phyloP scores from a whole-genome alignment of 1,284 basidiomycete genomes.

The Rhodotorula sp. region DNA sequence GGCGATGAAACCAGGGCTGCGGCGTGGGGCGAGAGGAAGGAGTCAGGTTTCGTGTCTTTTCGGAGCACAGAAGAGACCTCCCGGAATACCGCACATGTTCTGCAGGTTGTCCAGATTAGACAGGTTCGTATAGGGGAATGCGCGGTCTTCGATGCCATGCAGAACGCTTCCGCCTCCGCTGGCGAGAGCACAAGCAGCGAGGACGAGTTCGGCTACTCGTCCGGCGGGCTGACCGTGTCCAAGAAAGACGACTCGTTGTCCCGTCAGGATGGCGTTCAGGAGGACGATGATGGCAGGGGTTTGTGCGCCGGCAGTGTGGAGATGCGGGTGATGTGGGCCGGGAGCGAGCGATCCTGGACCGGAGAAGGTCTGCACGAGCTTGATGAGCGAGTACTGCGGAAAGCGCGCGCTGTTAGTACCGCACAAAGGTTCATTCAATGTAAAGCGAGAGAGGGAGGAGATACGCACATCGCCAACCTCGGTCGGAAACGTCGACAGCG shows the following conservation, averaged over 20 bases:
- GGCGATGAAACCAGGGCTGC: conserved; percentile 71
- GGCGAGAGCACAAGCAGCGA: conserved; percentile 87
- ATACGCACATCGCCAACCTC: conserved; percentile 88
- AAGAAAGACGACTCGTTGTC: conserved; percentile 90
- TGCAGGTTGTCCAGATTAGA: conserved; percentile 85
- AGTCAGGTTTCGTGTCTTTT: background rate
- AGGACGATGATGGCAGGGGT: conserved; percentile 92
- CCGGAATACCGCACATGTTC: conserved; percentile 62
- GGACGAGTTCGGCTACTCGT: conserved; percentile 81
- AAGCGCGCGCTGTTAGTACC: background rate
- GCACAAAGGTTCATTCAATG: background rate
- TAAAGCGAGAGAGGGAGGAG: conserved; percentile 29
- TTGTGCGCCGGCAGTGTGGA: conserved; percentile 83
- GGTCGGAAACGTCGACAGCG: conserved; percentile 78
- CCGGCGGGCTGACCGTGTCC: conserved; percentile 72
- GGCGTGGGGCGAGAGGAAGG: background rate
- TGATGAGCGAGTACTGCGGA: conserved; percentile 82
- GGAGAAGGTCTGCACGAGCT: conserved; percentile 84
- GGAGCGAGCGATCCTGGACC: conserved; percentile 60
- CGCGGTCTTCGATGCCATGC: conserved; percentile 78
- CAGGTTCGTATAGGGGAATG: conserved; percentile 91
- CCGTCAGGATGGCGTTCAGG: conserved; percentile 89
- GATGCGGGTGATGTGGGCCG: conserved; percentile 80
- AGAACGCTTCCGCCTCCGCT: conserved; percentile 85
- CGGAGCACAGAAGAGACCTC: too few species aligned